Evolutionary conservation across 805 yeast species (phyloP).

Genomic region (Starmerella geochares): DNA sequence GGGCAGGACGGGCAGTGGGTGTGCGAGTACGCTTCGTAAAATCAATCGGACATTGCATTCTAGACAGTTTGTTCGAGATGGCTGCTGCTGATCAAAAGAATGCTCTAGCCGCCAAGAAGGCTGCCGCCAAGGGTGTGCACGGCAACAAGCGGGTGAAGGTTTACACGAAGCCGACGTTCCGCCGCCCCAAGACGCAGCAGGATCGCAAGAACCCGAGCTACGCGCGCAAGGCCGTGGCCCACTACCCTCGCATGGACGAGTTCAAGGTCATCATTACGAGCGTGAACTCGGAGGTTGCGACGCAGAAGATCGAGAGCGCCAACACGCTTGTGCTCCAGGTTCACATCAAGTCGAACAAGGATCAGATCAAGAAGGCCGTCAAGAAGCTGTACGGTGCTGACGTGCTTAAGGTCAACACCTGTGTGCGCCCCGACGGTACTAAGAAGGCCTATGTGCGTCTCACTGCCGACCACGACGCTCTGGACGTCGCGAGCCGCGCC

Average conservation of each 20-base stretch:
- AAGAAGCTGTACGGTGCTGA: conserved; percentile 98
- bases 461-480: conserved; percentile 98
- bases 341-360: conserved; percentile 92
- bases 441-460: conserved; percentile 99
- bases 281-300: conserved; percentile 96
- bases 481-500: conserved; percentile 98
- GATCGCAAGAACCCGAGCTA: conserved; percentile 91
- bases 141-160: conserved; percentile 82
- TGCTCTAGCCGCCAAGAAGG: conserved; percentile 97
- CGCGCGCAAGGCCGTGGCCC: conserved; percentile 92
- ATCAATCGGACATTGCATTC: conserved; percentile 4
- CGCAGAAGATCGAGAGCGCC: conserved; percentile 98
- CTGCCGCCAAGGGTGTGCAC: conserved; percentile 95
- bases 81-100: conserved; percentile 40
- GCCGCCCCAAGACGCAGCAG: conserved; percentile 93
- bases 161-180: conserved; percentile 91
- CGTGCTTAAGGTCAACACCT: conserved; percentile 86
- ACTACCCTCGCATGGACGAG: conserved; percentile 92
- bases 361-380: conserved; percentile 96
- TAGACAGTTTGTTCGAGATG: conserved; percentile 14
- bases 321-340: conserved; percentile 99
- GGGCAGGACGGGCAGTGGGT: not conserved
- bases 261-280: conserved; percentile 90
- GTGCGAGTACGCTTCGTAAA: conserved; percentile 5
- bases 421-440: conserved; percentile 98